Evolutionary conservation across 768 basidiomycete species (phyloP).

Genomic region (Xerocomellus chrysenteron): DNA sequence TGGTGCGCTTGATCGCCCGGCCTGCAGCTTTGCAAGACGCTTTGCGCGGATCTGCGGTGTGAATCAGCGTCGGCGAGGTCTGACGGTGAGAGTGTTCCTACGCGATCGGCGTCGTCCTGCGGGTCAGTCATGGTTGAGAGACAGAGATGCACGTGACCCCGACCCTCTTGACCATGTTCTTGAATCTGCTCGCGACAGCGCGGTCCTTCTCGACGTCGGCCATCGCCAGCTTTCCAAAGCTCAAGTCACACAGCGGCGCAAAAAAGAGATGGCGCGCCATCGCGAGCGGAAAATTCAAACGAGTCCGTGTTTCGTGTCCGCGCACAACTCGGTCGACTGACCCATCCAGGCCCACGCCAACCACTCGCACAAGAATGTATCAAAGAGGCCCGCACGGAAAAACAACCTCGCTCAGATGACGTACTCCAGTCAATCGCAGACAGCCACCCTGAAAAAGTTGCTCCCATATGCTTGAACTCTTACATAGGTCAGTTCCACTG

Average conservation of each 20-base stretch:
- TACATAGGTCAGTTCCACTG: constrained; percentile 14
- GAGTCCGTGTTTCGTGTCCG: constrained; percentile 44
- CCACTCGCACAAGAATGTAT: constrained; percentile 69
- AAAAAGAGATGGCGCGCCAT: constrained; percentile 80
- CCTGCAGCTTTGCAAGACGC: constrained; percentile 82
- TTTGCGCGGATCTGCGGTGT: constrained; percentile 79
- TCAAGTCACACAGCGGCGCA: constrained; percentile 78
- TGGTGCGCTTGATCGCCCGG: constrained; percentile 37
- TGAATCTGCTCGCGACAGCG: constrained; percentile 21
- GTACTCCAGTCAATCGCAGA: constrained; percentile 65
- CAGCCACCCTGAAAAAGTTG: constrained; percentile 64
- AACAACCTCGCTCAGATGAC: constrained; percentile 65
- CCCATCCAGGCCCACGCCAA: constrained; percentile 60
- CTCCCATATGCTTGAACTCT: constrained; percentile 61
- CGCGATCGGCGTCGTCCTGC: constrained; percentile 79
- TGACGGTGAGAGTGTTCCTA: constrained; percentile 31
- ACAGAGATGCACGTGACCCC: constrained; percentile 15
- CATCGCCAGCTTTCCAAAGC: constrained; percentile 60
- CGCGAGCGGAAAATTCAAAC: constrained; percentile 71
- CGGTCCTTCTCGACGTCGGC: constrained; percentile 63
- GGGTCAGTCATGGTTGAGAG: constrained; percentile 39
- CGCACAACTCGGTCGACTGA: neutral
- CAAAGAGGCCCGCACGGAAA: constrained; percentile 63
- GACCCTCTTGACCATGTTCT: constrained; percentile 28
- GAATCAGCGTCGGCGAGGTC: neutral